A percentile compares a stretch with the other conserved stretches of the same genome.
Evolutionary conservation across 306 rosid genomes (phyloP).

Genomic region (Vigna hirtella): DNA sequence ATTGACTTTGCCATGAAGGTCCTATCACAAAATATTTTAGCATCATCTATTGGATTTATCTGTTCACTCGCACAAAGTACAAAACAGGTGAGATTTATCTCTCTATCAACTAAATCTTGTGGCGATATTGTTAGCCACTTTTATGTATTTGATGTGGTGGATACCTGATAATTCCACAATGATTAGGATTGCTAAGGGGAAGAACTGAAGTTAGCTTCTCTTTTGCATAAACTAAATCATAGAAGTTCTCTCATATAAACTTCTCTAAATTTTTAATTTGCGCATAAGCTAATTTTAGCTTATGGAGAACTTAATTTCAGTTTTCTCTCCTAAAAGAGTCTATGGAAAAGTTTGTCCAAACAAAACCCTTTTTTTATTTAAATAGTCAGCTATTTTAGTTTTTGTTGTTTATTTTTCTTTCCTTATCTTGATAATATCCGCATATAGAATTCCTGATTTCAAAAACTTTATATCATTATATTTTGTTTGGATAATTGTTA

Average conservation of each 20-base stretch:
- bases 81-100: neutral
- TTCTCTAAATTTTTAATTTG: too few species aligned
- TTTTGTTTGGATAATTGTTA: neutral
- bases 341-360: too few species aligned
- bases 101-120: neutral
- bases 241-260: too few species aligned
- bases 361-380: neutral
- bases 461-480: neutral
- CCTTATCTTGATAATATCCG: neutral
- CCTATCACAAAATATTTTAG: slow-evolving; percentile 1
- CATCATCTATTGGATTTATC: neutral
- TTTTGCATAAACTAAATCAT: too few species aligned
- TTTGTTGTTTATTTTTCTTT: neutral
- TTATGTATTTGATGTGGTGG: slow-evolving; percentile 1
- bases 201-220: too few species aligned
- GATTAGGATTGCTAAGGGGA: neutral
- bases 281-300: too few species aligned
- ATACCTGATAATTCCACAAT: neutral
- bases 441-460: neutral
- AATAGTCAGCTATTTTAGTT: neutral
- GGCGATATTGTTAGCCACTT: slow-evolving; percentile 7
- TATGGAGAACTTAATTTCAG: too few species aligned
- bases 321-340: too few species aligned
- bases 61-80: neutral
- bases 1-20: slow-evolving; percentile 35